Percentiles rank a stretch among this genome's conserved stretches.
Conservation (phyloP, 2,329 filamentous ascomycete genomes). For the Fusarium kyushuense region DNA sequence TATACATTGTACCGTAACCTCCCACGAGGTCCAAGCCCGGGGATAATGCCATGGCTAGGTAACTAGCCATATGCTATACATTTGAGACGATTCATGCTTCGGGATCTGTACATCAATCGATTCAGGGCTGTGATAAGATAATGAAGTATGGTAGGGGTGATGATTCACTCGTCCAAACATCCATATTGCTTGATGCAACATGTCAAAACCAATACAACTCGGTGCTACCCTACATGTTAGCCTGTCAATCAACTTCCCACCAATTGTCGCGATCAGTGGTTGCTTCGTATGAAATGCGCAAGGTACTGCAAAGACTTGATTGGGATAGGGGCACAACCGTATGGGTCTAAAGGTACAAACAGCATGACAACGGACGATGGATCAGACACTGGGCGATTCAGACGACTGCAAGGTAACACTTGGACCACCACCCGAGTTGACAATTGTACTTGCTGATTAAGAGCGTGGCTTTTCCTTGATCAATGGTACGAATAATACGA, state of each 20-base stretch:
- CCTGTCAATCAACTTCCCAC: constrained; percentile 3
- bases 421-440: constrained; percentile 20
- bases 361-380: constrained; percentile 33
- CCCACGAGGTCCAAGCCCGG: constrained; percentile 26
- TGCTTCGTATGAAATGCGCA: background rate
- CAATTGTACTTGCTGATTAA: background rate
- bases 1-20: background rate
- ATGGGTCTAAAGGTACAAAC: constrained; percentile 1
- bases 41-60: constrained; percentile 27
- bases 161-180: constrained; percentile 14
- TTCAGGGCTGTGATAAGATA: constrained; percentile 31
- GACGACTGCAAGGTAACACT: constrained; percentile 24
- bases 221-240: background rate
- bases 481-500: background rate
- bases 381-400: constrained; percentile 39
- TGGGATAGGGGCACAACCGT: background rate
- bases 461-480: background rate
- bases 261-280: background rate
- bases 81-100: constrained; percentile 42
- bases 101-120: constrained; percentile 27
- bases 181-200: constrained; percentile 19
- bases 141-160: constrained; percentile 1
- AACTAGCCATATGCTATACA: constrained; percentile 7
- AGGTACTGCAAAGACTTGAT: background rate
- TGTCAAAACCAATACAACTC: constrained; percentile 12